phyloP scores from a whole-genome alignment of 306 rosid species.

The Glycine soja region DNA sequence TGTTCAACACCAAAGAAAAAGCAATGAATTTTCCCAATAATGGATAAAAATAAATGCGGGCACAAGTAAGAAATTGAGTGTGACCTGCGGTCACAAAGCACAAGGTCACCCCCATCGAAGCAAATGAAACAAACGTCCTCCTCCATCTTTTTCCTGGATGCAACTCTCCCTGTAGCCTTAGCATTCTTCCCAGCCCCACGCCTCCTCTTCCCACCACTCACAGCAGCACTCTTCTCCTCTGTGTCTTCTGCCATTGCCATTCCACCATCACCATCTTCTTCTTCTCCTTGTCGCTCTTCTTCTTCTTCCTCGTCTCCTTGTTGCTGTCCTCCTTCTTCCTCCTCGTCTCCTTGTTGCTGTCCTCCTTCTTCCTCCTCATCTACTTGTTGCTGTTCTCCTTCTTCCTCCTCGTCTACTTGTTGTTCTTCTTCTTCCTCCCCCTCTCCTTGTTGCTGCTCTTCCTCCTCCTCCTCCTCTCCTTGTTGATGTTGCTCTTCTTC shows the following conservation, averaged over 20 bases:
- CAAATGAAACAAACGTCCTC: constrained; percentile 99
- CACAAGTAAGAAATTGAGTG: constrained; percentile 24
- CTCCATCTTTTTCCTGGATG: constrained; percentile 74
- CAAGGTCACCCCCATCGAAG: constrained; percentile 98
- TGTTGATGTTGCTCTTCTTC: constrained; percentile 18
- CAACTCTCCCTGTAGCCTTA: constrained; percentile 58
- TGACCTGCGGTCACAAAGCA: constrained; percentile 96
- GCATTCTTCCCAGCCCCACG: constrained; percentile 67
- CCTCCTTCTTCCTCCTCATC: not conserved
- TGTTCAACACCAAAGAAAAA: constrained; percentile 43
- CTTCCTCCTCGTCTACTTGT: constrained; percentile 6
- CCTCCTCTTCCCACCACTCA: constrained; percentile 78
- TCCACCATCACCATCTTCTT: constrained; percentile 42
- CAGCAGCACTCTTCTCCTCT: constrained; percentile 42
- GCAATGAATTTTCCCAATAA: constrained; percentile 3
- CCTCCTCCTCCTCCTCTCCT: not conserved
- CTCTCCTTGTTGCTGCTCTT: not conserved
- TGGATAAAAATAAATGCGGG: not conserved
- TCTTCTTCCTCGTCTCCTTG: not conserved
- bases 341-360: not conserved
- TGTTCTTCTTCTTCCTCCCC: not conserved
- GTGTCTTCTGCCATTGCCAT: constrained; percentile 52
- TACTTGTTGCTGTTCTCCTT: constrained; percentile 10
- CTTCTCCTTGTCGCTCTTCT: constrained; percentile 11
- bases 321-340: not conserved